A percentile compares a stretch with the other conserved stretches of the same genome.
Conservation (phyloP, 768 basidiomycete species). For the Suillus brevipes region DNA sequence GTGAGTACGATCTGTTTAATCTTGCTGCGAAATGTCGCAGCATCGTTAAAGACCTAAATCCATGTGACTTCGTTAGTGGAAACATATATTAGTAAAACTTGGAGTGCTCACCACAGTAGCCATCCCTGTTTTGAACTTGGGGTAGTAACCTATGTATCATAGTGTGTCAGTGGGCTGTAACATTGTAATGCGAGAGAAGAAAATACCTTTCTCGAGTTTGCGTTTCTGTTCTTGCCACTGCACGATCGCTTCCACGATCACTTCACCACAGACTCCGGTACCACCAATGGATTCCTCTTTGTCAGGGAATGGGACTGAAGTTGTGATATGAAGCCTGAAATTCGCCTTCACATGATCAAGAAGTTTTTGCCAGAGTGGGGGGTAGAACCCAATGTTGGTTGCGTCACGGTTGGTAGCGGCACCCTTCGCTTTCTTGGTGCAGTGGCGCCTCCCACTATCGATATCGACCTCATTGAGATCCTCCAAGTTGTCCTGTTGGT, state of each 20-base stretch:
- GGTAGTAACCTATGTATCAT: too few species aligned
- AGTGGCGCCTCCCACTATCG: neutral
- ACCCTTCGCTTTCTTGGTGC: neutral
- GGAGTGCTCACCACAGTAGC: too few species aligned
- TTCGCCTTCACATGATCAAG: neutral
- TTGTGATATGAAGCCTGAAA: neutral
- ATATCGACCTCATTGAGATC: neutral
- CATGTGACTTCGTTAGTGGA: too few species aligned
- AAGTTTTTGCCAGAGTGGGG: neutral
- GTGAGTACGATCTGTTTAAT: too few species aligned
- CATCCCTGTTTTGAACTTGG: too few species aligned
- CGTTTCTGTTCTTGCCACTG: neutral
- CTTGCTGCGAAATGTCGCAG: too few species aligned
- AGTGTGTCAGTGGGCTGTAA: too few species aligned
- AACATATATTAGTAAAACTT: too few species aligned
- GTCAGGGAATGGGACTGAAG: neutral
- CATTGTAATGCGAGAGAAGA: too few species aligned
- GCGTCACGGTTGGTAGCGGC: neutral
- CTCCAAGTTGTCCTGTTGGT: neutral
- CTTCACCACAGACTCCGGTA: neutral
- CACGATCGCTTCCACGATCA: neutral
- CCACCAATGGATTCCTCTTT: neutral
- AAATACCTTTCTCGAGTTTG: neutral
- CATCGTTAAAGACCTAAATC: too few species aligned
- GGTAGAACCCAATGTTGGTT: neutral